These are phyloP conservation scores for Coemansia sp. DNA, from an alignment of 192 early-diverging fungal species.

Conservation along the genomic window DNA sequence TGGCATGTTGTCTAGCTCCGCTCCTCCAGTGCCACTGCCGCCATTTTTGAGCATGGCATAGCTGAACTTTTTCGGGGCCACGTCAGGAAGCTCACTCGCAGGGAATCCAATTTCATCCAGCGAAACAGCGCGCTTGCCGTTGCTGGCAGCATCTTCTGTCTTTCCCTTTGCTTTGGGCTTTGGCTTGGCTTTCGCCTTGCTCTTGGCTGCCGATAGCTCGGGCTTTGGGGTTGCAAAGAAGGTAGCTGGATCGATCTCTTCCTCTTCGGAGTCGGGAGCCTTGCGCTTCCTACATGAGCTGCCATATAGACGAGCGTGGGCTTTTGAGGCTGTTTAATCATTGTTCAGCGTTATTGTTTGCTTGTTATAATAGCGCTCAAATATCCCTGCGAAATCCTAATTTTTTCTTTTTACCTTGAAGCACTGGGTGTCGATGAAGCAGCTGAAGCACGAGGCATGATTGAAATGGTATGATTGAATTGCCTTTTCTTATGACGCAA, in stretches of 20 bases:
- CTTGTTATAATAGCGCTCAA: too few relatives aligned
- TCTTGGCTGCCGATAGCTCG: slow-evolving; percentile 6
- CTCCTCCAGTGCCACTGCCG: slow-evolving; percentile 33
- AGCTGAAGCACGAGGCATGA: neutral
- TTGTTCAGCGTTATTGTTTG: too few relatives aligned
- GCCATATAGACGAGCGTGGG: too few relatives aligned
- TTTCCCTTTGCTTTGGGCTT: slow-evolving; percentile 15
- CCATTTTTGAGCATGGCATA: slow-evolving; percentile 15
- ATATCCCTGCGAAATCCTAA: too few relatives aligned
- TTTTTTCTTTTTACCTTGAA: neutral
- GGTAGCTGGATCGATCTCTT: slow-evolving; percentile 30
- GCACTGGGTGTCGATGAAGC: neutral
- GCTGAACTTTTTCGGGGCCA: slow-evolving; percentile 30
- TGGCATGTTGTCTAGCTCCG: slow-evolving; percentile 70
- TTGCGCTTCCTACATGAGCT: slow-evolving; percentile 36
- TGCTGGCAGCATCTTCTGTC: slow-evolving; percentile 18
- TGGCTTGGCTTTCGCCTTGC: slow-evolving; percentile 10
- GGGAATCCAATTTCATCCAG: slow-evolving; percentile 27
- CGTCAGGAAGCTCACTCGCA: slow-evolving; percentile 33
- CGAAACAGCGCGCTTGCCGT: neutral
- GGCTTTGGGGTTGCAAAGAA: slow-evolving; percentile 21
- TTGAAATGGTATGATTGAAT: too few relatives aligned
- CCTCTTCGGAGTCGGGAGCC: slow-evolving; percentile 15
- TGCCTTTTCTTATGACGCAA: too few relatives aligned
- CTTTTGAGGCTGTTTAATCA: too few relatives aligned